Conservation (phyloP, 2,329 filamentous ascomycete genomes). For the Ceratocystis colombiana region DNA sequence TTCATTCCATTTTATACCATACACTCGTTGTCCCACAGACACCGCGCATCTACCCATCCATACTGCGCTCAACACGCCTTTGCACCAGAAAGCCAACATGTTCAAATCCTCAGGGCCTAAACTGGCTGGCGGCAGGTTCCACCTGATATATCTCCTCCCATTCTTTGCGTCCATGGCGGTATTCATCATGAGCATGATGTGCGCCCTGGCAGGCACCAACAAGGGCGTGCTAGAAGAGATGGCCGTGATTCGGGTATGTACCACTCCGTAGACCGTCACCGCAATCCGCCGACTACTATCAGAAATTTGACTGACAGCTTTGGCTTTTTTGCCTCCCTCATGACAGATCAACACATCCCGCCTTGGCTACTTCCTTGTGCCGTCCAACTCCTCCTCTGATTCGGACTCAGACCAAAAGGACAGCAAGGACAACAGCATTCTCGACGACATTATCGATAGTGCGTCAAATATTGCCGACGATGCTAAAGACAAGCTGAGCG, state of each 20-base stretch:
- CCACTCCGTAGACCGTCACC: background rate
- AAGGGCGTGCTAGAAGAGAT: conserved; percentile 39
- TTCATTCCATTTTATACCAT: background rate
- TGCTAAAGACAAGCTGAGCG: conserved; percentile 28
- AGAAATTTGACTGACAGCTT: background rate
- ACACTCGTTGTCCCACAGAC: conserved; percentile 1
- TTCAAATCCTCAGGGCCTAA: conserved; percentile 8
- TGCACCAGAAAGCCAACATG: background rate
- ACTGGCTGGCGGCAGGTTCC: conserved; percentile 24
- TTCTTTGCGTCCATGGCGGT: conserved; percentile 34
- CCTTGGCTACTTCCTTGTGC: conserved; percentile 19
- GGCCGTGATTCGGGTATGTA: conserved; percentile 35
- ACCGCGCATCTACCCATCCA: background rate
- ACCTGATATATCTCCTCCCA: conserved; percentile 33
- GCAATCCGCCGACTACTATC: conserved; percentile 21
- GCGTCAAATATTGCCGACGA: conserved; percentile 24
- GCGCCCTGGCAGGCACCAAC: conserved; percentile 36
- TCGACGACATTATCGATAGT: conserved; percentile 29
- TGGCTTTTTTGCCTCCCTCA: too few species aligned
- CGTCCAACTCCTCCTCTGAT: conserved; percentile 27
- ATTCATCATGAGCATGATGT: conserved; percentile 35
- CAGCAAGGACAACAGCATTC: conserved; percentile 28
- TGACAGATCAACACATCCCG: conserved; percentile 23
- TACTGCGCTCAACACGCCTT: background rate
- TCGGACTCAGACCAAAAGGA: conserved; percentile 28